Percentiles rank a stretch among this genome's conserved stretches.
phyloP scores from a whole-genome alignment of 2,329 filamentous ascomycete genomes.

The Lasiodiplodia sp. region DNA sequence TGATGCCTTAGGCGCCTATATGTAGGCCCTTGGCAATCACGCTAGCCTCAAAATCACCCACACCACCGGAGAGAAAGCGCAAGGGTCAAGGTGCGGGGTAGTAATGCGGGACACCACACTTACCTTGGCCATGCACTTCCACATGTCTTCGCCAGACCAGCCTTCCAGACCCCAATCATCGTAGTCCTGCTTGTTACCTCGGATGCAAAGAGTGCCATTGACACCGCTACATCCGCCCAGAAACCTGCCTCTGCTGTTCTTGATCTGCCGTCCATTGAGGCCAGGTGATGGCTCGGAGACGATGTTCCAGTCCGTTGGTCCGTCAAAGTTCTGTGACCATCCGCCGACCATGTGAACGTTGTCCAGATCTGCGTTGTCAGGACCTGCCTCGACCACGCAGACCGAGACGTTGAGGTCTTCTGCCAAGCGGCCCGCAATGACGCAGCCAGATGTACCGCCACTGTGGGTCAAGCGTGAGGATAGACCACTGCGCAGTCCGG shows the following conservation, averaged over 20 bases:
- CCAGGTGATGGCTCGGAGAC: constrained; percentile 49
- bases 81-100: background rate
- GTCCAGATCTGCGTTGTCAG: constrained; percentile 54
- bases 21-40: background rate
- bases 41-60: background rate
- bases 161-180: constrained; percentile 65
- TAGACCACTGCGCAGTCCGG: constrained; percentile 14
- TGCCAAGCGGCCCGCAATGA: constrained; percentile 57
- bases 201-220: constrained; percentile 60
- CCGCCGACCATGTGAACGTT: constrained; percentile 61
- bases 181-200: constrained; percentile 57
- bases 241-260: constrained; percentile 59
- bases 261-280: constrained; percentile 54
- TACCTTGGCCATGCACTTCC: constrained; percentile 61
- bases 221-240: constrained; percentile 59
- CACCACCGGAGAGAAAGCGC: background rate
- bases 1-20: background rate
- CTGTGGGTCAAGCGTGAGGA: constrained; percentile 37
- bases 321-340: constrained; percentile 57
- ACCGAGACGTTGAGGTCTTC: constrained; percentile 53
- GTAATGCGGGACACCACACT: background rate
- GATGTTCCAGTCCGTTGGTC: constrained; percentile 62
- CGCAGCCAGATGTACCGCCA: constrained; percentile 58
- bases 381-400: constrained; percentile 58
- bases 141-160: constrained; percentile 65